Evolutionary conservation across 257 asterid genomes (phyloP).

Genomic region (Oldenlandia corymbosa): DNA sequence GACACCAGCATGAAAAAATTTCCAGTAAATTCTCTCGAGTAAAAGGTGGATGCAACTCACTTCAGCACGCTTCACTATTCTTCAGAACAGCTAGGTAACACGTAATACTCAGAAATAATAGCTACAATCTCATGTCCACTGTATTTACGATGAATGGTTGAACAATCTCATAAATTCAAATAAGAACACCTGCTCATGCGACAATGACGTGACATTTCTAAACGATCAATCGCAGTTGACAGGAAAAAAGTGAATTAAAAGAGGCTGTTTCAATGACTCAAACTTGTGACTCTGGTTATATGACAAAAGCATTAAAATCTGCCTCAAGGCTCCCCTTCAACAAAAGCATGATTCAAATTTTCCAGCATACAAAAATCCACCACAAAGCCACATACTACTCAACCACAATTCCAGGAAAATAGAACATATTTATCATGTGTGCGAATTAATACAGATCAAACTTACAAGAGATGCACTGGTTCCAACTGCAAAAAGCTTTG

Average conservation of each 20-base stretch:
- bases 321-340: too few species aligned
- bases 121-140: not conserved
- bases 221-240: too few species aligned
- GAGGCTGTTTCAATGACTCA: too few species aligned
- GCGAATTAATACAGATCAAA: not conserved
- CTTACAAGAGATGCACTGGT: constrained; percentile 88
- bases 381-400: too few species aligned
- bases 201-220: not conserved
- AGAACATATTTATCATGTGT: not conserved
- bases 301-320: too few species aligned
- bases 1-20: not conserved
- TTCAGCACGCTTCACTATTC: not conserved
- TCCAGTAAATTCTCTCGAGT: not conserved
- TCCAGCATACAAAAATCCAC: not conserved
- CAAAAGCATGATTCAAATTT: too few species aligned
- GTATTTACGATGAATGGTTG: not conserved
- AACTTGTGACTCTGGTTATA: too few species aligned
- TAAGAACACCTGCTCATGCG: not conserved
- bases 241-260: too few species aligned
- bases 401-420: not conserved
- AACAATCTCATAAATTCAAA: not conserved
- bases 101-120: not conserved
- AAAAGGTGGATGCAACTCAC: not conserved
- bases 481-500: constrained; percentile 85
- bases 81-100: not conserved